Base-by-base conservation (phyloP, 2,329 filamentous ascomycete genomes). In the Apiospora malaysiana region DNA sequence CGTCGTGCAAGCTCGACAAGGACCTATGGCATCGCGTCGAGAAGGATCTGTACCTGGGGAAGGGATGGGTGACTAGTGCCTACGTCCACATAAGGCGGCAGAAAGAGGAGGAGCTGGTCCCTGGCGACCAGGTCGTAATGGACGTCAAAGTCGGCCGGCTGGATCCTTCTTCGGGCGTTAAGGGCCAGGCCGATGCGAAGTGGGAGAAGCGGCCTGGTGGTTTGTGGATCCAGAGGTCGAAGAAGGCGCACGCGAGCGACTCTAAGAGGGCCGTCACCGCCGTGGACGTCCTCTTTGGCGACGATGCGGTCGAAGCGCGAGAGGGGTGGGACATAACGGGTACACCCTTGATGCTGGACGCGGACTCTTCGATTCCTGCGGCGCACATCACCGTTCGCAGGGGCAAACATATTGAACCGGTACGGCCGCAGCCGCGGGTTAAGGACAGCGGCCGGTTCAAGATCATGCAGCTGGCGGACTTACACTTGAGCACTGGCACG, bases 401-500 rank as follows among this genome's bases (percentile, higher is more conserved):
- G 76, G 95, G 96, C 2, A 85, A 86, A 68, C 89, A 89, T 27
- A 83, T 85, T 27, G 89, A 91, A 74, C 81, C 87, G 46, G 88
- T 90, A 77, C 94, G 92, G 79, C 92, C 93, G 0, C 85, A 90
- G 49, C 93, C 92, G 14, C 90, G 93, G 71, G 94, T 99, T 73
- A 89, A 90, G 59, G 94, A 97, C 73, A 94, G 96, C 79, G 96
- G 95, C 42, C 94, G 92, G 76, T 98, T 98, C 85, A 98, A 98
- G 85, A 97, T 99, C 74, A 90, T 99, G 88, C 96, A 99, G 82
- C 86, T 97, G 70, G 93, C 94, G n/a, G 96, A 99, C 83, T 84
- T 98, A 72, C 96, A 99, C 81, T 84, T 99, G 70, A 95, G 94
- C 78, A 99, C 96, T 2, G 96, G 95, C 12, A 87, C 95, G 6